These are phyloP conservation scores for Hypoxylon sp. DNA, from an alignment of 2,329 filamentous ascomycete species.

Conservation along the genomic window DNA sequence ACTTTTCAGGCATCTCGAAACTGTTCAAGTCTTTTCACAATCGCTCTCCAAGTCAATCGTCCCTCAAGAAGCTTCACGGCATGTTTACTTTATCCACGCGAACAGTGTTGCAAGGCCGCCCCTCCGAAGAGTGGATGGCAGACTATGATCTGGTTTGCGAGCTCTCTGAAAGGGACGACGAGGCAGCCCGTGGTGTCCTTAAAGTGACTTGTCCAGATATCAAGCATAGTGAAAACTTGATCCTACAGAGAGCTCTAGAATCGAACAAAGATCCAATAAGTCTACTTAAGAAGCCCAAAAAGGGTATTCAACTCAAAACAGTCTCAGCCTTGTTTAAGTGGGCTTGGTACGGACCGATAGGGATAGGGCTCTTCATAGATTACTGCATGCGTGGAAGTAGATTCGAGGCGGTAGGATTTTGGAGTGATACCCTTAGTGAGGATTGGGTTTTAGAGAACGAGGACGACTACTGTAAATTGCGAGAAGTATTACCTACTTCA, in stretches of 20 bases:
- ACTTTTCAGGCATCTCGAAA: neutral
- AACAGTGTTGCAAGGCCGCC: neutral
- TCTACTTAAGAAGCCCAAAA: neutral
- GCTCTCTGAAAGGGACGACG: neutral
- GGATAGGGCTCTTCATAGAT: too few species aligned
- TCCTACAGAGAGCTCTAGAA: neutral
- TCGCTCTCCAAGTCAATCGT: neutral
- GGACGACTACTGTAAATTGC: neutral
- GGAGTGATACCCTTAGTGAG: too few species aligned
- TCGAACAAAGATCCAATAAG: neutral
- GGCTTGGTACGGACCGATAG: constrained; percentile 5
- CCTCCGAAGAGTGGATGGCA: neutral
- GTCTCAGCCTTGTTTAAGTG: constrained; percentile 3
- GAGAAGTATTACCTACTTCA: neutral
- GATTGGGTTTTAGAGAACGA: neutral
- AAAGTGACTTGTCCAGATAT: neutral
- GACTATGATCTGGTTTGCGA: neutral
- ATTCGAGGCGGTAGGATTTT: too few species aligned
- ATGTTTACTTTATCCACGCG: too few species aligned
- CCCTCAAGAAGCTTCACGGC: neutral
- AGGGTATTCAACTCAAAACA: neutral
- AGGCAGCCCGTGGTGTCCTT: neutral
- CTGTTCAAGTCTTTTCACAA: neutral
- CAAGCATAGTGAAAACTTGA: neutral
- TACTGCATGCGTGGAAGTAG: neutral